Conservation (phyloP, 495 filamentous ascomycete genomes). For the Hypoxylon intermedium region DNA sequence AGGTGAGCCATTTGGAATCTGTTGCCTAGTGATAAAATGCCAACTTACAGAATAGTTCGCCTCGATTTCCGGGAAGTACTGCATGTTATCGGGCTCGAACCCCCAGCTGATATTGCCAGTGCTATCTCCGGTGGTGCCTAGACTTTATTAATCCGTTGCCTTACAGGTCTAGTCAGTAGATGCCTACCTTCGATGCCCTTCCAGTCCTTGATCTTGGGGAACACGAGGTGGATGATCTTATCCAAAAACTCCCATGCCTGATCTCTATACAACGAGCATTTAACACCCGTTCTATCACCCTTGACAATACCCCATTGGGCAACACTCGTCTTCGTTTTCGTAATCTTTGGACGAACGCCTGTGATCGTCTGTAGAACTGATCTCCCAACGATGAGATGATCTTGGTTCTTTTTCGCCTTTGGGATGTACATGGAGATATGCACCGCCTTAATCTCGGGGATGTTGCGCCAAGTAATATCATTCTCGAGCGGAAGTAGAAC, state of each 20-base stretch:
- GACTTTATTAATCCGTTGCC: conserved; percentile 9
- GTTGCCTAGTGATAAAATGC: conserved; percentile 12
- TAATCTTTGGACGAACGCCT: conserved; percentile 73
- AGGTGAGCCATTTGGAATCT: conserved; percentile 40
- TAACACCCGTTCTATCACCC: conserved; percentile 69
- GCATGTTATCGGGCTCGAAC: conserved; percentile 71
- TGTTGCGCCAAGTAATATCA: conserved; percentile 81
- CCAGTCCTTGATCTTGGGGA: conserved; percentile 96
- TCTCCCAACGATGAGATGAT: conserved; percentile 77
- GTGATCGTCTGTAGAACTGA: conserved; percentile 87
- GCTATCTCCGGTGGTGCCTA: conserved; percentile 72
- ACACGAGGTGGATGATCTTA: conserved; percentile 83
- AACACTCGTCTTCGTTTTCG: conserved; percentile 70
- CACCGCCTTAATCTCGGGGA: conserved; percentile 81
- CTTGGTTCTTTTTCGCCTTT: conserved; percentile 65
- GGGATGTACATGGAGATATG: conserved; percentile 78
- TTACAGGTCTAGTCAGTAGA: background rate
- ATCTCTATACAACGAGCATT: conserved; percentile 73
- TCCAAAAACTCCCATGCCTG: conserved; percentile 87
- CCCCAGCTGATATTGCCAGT: conserved; percentile 88
- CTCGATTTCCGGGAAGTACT: conserved; percentile 90
- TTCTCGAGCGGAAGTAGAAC: conserved; percentile 74
- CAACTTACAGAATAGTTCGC: conserved; percentile 86
- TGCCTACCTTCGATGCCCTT: conserved; percentile 73
- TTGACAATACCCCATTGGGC: conserved; percentile 64